Evolutionary conservation across 768 basidiomycete genomes (phyloP).

Genomic region (Amanita jacksonii): DNA sequence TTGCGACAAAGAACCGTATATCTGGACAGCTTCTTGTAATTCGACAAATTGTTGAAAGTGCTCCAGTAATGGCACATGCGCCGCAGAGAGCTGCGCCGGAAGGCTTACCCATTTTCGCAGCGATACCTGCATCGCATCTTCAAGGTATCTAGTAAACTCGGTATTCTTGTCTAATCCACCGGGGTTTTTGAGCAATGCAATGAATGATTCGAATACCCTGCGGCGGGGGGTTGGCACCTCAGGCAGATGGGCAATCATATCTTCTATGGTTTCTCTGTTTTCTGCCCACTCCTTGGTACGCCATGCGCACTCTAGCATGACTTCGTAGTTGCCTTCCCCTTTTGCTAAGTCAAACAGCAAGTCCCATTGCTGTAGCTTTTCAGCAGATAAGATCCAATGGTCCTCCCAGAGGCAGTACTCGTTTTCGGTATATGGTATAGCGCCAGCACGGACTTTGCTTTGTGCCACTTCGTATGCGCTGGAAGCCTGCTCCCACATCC

Average conservation of each 20-base stretch:
- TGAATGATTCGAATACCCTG: constrained; percentile 94
- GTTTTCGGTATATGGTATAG: constrained; percentile 83
- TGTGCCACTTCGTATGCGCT: constrained; percentile 87
- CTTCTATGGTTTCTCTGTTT: constrained; percentile 67
- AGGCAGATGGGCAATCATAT: constrained; percentile 67
- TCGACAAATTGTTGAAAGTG: constrained; percentile 99
- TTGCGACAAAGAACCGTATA: constrained; percentile 81
- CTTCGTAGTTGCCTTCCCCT: constrained; percentile 82
- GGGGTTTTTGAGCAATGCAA: constrained; percentile 80
- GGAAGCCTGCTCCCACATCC: constrained; percentile 93
- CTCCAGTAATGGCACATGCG: constrained; percentile 90
- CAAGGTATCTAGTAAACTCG: constrained; percentile 82
- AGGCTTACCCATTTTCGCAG: constrained; percentile 93
- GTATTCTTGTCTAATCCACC: constrained; percentile 72
- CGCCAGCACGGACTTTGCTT: constrained; percentile 68
- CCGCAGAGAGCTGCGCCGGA: constrained; percentile 78
- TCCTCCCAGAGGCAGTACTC: constrained; percentile 99
- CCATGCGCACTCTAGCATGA: constrained; percentile 95
- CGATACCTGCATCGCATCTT: constrained; percentile 95
- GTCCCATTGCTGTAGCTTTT: constrained; percentile 99
- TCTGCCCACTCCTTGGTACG: constrained; percentile 87
- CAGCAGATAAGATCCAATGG: constrained; percentile 93
- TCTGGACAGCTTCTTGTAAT: constrained; percentile 89
- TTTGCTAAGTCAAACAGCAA: constrained; percentile 84
- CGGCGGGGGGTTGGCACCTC: constrained; percentile 92